phyloP scores from a whole-genome alignment of 345 rosid species.

The Mangifera indica region DNA sequence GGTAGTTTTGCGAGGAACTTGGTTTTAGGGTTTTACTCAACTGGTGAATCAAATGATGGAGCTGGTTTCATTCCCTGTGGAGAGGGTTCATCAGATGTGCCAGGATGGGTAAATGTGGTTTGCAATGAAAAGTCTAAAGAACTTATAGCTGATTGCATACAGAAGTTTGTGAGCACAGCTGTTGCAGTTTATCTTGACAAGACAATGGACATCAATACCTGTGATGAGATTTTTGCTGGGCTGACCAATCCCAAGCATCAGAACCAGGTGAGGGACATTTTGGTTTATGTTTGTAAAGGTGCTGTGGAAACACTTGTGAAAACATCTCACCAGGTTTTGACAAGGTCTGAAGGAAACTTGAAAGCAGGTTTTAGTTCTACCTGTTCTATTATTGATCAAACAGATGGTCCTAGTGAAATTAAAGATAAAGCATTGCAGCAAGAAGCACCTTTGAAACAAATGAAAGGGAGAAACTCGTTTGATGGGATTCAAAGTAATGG shows the following conservation, averaged over 20 bases:
- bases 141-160: slow-evolving; percentile 71
- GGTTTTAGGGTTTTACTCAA: slow-evolving; percentile 71
- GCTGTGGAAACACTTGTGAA: slow-evolving; percentile 74
- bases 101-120: slow-evolving; percentile 54
- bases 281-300: slow-evolving; percentile 75
- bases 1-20: slow-evolving; percentile 95
- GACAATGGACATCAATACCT: slow-evolving; percentile 74
- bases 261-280: slow-evolving; percentile 53
- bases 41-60: slow-evolving; percentile 23
- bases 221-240: slow-evolving; percentile 76
- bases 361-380: slow-evolving; percentile 23
- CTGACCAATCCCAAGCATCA: slow-evolving; percentile 86
- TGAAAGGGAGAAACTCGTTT: slow-evolving; percentile 25
- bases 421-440: slow-evolving; percentile 21
- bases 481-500: slow-evolving; percentile 40
- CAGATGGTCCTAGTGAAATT: slow-evolving; percentile 18
- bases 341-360: slow-evolving; percentile 33
- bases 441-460: slow-evolving; percentile 25
- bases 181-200: slow-evolving; percentile 86
- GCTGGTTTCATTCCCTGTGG: slow-evolving; percentile 15
- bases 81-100: slow-evolving; percentile 35
- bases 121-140: slow-evolving; percentile 61
- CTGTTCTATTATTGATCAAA: slow-evolving; percentile 31
- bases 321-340: slow-evolving; percentile 78
- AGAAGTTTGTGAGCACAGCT: slow-evolving; percentile 80